Evolutionary conservation across 345 rosid species (phyloP).

Genomic region (Citrus inodora): DNA sequence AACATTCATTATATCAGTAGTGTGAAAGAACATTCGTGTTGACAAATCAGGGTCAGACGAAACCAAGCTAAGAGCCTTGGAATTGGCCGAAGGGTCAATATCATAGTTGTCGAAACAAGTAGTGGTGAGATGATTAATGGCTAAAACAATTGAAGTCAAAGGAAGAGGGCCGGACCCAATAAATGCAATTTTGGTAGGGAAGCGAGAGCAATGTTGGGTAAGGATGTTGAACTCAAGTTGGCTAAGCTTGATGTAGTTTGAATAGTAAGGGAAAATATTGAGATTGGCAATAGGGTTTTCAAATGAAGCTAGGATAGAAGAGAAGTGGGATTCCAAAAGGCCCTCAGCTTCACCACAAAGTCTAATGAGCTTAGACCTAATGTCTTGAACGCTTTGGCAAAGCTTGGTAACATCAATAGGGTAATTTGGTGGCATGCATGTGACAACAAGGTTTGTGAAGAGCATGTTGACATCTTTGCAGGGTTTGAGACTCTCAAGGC

Average conservation of each 20-base stretch:
- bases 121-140: conserved; percentile 51
- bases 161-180: conserved; percentile 94
- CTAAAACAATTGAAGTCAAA: conserved; percentile 71
- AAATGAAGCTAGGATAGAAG: conserved; percentile 52
- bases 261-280: conserved; percentile 64
- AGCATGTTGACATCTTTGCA: conserved; percentile 79
- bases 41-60: conserved; percentile 64
- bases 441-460: conserved; percentile 68
- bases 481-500: conserved; percentile 68
- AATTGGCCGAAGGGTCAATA: conserved; percentile 60
- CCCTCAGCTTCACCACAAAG: conserved; percentile 84
- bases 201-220: conserved; percentile 28
- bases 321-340: conserved; percentile 59
- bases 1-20: conserved; percentile 53
- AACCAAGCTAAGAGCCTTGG: conserved; percentile 46
- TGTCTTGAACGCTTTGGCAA: conserved; percentile 47
- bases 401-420: conserved; percentile 71
- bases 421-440: conserved; percentile 71
- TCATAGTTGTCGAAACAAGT: conserved; percentile 78
- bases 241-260: conserved; percentile 79
- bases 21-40: conserved; percentile 65
- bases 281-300: conserved; percentile 75
- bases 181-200: conserved; percentile 65
- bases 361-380: conserved; percentile 66
- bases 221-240: conserved; percentile 68